Base-by-base conservation (phyloP, 768 basidiomycete genomes). In the Amanita thiersii region DNA sequence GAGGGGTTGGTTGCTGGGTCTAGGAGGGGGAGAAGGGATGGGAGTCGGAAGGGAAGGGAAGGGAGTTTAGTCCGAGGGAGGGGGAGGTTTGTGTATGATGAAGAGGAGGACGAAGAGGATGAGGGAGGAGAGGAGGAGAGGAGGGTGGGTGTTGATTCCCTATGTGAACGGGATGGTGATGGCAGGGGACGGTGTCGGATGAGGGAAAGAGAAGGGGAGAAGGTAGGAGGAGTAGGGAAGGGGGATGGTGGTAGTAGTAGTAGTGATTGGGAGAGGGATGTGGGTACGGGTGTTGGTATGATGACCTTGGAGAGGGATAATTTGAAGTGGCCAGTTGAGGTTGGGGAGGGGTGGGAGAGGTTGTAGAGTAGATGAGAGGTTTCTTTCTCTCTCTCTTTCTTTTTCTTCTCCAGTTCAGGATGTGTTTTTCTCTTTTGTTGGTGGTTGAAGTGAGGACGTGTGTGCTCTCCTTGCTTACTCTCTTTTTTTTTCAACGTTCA, bases 11-110 rank as follows among this genome's bases (percentile, higher is more conserved):
- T 38, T n/a, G n/a, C n/a, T 17, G 37, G 21, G 24, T 10, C 25
- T 19, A 14, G 8, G 44, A 2, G 23, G 30, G 9, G 19, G 41
- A 14, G 44, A 48, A 24, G 48, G 31, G 31, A 40, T 31, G 37
- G 30, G 32, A 24, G 30, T 32, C 35, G 32, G 11, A 12, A 17
- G 35, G 40, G 47, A 28, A 18, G 35, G 50, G 43, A 31, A 52
- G 50, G 32, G 35, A 47, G 28, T 30, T 30, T 30, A 14, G 29
- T 30, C 9, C 9, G 29, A 30, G 9, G 29, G 29, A 30, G 9
- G 29, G 29, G 9, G 29, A 30, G 14, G 29, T 9, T 30, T 9
- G 29, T 9, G 29, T 28, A n/a, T 28, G 26, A 28, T 28, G 26
- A 28, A 7, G 26, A n/a, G 26, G 26, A 28, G n/a, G 26, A n/a